Base-by-base conservation (phyloP, 441 rosid genomes). In the Iberis amara region DNA sequence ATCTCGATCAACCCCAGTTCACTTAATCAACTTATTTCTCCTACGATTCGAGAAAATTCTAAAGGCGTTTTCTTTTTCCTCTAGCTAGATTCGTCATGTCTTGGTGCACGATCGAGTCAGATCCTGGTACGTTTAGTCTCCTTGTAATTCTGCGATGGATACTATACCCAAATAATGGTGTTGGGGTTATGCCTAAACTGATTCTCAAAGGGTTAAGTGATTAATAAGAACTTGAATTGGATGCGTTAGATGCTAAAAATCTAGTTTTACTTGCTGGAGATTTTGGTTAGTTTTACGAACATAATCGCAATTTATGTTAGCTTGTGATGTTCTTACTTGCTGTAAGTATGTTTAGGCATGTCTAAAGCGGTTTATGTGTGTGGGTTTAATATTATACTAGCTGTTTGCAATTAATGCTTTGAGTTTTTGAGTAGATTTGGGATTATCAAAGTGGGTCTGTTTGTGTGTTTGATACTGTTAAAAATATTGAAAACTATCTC, bases 21-120 rank as follows among this genome's bases (percentile, higher is more conserved):
- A 18, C 21, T 18, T 18, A 18, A 18, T 18, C 21, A 18, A 18
- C 21, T 18, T 18, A 18, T 18, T 18, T 18, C 21, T 18, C 21
- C 21, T 18, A 18, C 21, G 21, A 18, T 18, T 18, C 21, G 21
- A 18, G 21, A 18, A 18, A 18, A 18, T 18, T 18, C 1, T 18
- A 8, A 59, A 50, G 30, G 13, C 44, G 65, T 24, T 36, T 26
- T 58, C 13, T 31, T 50, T 35, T 3, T 3, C 23, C 18, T 33
- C n/a, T 12, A 46, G 18, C 42, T 14, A 5, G 47, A 36, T 46
- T 47, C 52, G 15, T 47, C 66, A 91, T 91, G 98, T 91, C 96
- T 74, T 91, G 98, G 98, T 87, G 98, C 78, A 91, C 98, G 3
- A 87, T 91, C 11, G 98, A 91, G 72, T 91, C 96, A 5, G 98